Evolutionary conservation across 345 rosid species (phyloP).

Genomic region (Mangifera indica): DNA sequence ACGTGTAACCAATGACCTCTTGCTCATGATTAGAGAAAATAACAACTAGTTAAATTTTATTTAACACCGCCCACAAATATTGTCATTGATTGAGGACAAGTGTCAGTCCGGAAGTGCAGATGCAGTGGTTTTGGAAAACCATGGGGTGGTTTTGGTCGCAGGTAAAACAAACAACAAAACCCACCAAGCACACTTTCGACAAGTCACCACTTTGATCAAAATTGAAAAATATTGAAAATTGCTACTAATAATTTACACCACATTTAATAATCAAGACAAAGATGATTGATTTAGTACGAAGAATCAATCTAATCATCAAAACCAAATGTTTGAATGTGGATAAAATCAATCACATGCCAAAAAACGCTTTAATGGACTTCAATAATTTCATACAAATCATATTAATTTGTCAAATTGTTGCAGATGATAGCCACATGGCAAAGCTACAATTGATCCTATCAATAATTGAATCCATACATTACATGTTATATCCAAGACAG

Average conservation of each 20-base stretch:
- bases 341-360: not conserved
- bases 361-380: not conserved
- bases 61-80: too few species aligned
- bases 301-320: not conserved
- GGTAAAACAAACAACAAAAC: not conserved
- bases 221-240: too few species aligned
- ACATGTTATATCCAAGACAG: too few species aligned
- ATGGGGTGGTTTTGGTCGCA: not conserved
- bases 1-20: too few species aligned
- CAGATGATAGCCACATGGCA: constrained; percentile 8
- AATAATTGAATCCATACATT: not conserved
- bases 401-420: not conserved
- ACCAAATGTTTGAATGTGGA: not conserved
- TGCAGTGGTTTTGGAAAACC: not conserved
- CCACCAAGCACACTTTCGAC: not conserved
- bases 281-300: not conserved
- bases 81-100: not conserved
- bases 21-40: too few species aligned
- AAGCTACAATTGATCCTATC: not conserved
- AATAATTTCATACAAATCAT: too few species aligned
- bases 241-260: not conserved
- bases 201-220: too few species aligned
- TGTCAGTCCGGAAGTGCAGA: not conserved
- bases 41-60: too few species aligned
- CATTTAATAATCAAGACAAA: not conserved